Percentiles rank a stretch among this genome's conserved stretches.
Conservation (phyloP, 345 rosid genomes). For the Litchi chinensis region DNA sequence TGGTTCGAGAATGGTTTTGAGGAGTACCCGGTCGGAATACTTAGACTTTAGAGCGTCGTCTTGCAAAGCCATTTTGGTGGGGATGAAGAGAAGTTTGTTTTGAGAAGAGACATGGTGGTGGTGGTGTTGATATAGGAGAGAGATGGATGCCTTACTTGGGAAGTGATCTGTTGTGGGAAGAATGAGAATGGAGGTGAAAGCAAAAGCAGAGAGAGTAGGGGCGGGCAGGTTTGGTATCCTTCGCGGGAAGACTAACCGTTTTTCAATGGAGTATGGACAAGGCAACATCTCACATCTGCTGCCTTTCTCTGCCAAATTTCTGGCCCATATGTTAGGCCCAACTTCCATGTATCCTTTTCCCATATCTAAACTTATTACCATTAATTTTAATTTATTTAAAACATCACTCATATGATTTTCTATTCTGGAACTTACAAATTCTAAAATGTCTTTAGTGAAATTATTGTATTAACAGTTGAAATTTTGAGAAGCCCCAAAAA, state of each 20-base stretch:
- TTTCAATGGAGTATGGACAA: background rate
- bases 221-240: conserved; percentile 69
- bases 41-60: conserved; percentile 31
- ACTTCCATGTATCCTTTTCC: background rate
- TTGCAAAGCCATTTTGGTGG: conserved; percentile 32
- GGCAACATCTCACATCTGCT: background rate
- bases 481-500: too few species aligned
- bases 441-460: too few species aligned
- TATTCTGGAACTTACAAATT: too few species aligned
- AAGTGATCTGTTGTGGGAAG: conserved; percentile 35
- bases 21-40: conserved; percentile 64
- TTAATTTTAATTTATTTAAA: too few species aligned
- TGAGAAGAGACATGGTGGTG: conserved; percentile 9
- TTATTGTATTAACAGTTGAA: too few species aligned
- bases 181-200: conserved; percentile 47
- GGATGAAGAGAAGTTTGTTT: background rate
- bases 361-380: too few species aligned
- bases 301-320: background rate
- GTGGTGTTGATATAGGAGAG: conserved; percentile 40
- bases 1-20: conserved; percentile 52
- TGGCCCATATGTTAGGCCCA: conserved; percentile 1
- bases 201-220: conserved; percentile 47
- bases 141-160: conserved; percentile 51
- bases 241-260: conserved; percentile 51
- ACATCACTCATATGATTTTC: too few species aligned